phyloP scores from a whole-genome alignment of 2,329 filamentous ascomycete genomes.

The Aspergillus bombycis region DNA sequence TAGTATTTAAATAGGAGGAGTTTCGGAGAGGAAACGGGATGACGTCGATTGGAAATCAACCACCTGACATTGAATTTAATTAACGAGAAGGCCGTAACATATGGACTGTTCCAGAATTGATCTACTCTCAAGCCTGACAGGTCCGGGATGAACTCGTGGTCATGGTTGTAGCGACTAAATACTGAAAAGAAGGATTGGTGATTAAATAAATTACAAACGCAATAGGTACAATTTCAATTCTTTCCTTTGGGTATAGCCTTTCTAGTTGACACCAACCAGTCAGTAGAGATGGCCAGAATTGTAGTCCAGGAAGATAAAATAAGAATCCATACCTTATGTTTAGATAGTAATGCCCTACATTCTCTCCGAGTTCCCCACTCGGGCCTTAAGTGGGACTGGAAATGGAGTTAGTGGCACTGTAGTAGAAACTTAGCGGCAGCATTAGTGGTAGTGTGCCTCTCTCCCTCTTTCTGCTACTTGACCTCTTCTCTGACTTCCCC shows the following conservation, averaged over 20 bases:
- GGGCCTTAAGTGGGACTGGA: conserved; percentile 5
- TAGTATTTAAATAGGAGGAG: background rate
- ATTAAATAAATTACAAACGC: background rate
- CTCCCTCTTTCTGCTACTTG: conserved; percentile 7
- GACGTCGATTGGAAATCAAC: background rate
- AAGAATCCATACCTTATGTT: background rate
- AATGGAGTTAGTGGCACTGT: conserved; percentile 2
- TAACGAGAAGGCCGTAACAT: too few relatives aligned
- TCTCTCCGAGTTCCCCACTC: background rate
- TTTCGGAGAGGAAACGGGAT: background rate
- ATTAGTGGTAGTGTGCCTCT: conserved; percentile 2
- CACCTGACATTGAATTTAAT: background rate
- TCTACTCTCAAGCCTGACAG: background rate
- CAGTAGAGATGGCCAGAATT: background rate
- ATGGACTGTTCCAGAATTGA: background rate
- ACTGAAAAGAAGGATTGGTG: background rate
- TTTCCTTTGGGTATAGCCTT: too few relatives aligned
- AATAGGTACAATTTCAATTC: background rate
- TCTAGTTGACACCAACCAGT: too few relatives aligned
- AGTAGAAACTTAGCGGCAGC: background rate
- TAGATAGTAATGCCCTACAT: conserved; percentile 1
- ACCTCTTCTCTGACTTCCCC: conserved; percentile 12
- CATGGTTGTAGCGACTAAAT: background rate
- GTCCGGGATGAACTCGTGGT: background rate
- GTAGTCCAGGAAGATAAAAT: background rate